phyloP scores from a whole-genome alignment of 495 filamentous ascomycete species.

The Terfezia claveryi region DNA sequence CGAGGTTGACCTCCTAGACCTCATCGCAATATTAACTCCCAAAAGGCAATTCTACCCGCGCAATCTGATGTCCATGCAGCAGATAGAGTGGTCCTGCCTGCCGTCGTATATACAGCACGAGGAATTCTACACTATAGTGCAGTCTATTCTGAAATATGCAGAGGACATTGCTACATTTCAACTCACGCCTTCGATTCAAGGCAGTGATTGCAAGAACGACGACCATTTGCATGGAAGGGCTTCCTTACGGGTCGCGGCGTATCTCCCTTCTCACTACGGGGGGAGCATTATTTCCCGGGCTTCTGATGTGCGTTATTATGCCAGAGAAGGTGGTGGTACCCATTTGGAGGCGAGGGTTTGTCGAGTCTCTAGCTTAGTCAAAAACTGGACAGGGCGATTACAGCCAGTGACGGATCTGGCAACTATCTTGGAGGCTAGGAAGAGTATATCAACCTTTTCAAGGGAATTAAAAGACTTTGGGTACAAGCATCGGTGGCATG shows the following conservation, averaged over 20 bases:
- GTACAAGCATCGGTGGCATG: not conserved
- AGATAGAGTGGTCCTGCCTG: conserved; percentile 27
- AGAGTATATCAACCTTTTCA: not conserved
- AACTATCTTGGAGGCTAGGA: not conserved
- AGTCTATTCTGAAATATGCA: not conserved
- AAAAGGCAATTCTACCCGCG: conserved; percentile 33
- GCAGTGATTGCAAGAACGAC: too few relatives aligned
- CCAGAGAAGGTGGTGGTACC: not conserved
- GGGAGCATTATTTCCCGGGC: not conserved
- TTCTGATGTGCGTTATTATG: not conserved
- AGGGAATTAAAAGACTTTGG: not conserved
- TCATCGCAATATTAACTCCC: conserved; percentile 33
- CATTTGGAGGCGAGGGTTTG: not conserved
- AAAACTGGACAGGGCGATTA: not conserved
- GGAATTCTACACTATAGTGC: conserved; percentile 18
- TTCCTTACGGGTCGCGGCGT: not conserved
- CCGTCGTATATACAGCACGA: conserved; percentile 30
- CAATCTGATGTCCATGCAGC: conserved; percentile 28
- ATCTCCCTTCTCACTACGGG: not conserved
- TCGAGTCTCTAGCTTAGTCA: not conserved
- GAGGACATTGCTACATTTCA: not conserved
- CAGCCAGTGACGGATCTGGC: not conserved
- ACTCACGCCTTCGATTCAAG: not conserved
- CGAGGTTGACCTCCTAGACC: conserved; percentile 22
- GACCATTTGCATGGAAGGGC: too few relatives aligned